Conservation (phyloP, 306 rosid species). For the Fragaria nilgerrensis region DNA sequence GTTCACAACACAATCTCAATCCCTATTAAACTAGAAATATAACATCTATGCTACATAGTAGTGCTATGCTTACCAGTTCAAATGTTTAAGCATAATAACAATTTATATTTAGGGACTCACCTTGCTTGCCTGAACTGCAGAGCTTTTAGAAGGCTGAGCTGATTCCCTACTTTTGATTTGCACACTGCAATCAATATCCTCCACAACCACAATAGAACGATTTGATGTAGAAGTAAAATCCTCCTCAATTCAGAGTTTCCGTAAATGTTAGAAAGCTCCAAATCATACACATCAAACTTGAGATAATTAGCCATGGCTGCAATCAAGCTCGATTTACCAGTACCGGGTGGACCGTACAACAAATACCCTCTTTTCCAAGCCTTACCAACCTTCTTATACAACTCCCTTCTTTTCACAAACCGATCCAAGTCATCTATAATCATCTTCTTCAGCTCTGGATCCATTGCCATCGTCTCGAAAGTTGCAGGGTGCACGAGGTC, state of each 20-base stretch:
- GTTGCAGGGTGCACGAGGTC: conserved; percentile 42
- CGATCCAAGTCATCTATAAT: conserved; percentile 33
- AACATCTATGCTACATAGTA: background rate
- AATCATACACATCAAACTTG: conserved; percentile 40
- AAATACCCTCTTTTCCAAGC: conserved; percentile 52
- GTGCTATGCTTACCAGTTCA: background rate
- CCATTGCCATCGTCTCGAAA: conserved; percentile 30
- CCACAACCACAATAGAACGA: conserved; percentile 43
- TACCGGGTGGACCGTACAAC: conserved; percentile 40
- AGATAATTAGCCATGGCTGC: conserved; percentile 54
- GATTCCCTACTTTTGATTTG: background rate
- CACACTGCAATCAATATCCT: conserved; percentile 36
- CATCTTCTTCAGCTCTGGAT: conserved; percentile 25
- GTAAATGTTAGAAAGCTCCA: conserved; percentile 31
- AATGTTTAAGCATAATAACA: background rate
- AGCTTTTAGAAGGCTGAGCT: background rate
- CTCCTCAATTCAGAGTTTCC: conserved; percentile 25
- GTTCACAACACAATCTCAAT: background rate
- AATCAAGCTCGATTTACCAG: conserved; percentile 41
- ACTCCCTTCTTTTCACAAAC: conserved; percentile 33
- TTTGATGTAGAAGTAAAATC: conserved; percentile 26
- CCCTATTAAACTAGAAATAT: background rate
- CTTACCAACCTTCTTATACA: conserved; percentile 41
- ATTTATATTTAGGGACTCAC: background rate
- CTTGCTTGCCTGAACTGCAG: background rate